Base-by-base conservation (phyloP, 805 yeast genomes). In the Barnettozyma populi region DNA sequence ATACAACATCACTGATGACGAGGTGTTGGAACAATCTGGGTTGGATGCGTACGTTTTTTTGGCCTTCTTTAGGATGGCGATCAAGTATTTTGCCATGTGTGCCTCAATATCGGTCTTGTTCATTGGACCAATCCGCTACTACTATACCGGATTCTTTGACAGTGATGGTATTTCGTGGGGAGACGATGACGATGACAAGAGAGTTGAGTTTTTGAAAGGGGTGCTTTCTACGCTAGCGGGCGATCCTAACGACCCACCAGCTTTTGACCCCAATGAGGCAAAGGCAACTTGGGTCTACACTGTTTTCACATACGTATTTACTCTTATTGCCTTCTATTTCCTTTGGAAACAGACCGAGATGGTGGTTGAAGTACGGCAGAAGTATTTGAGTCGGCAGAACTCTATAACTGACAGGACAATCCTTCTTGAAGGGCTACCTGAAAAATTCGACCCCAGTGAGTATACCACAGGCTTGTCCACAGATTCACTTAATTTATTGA, bases 361-460 rank as follows among this genome's bases (percentile, higher is more conserved):
- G 43, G 88, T 94, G 35, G 88, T 92, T 27, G 69, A 73, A 41
- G 83, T 86, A 56, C 76, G 99, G 50, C 99, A 92, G 65, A 68
- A 67, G 46, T 86, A 86, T 59, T 70, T 94, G 52, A 97, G 98
- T 0, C 78, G 77, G 52, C 98, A 90, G 61, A 84, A 85, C 61
- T 84, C 96, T 3, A 75, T 92, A 46, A 89, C 98, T 0, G 98
- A 92, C 70, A 75, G 96, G 60, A 94, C 98, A 1, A 83, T 94
- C 41, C 71, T 90, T 46, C 64, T 92, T 8, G 82, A 90, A 42
- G 98, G 98, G 0, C 84, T 92, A 7, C 98, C 98, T 1, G 82
- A 84, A 0, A 80, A 82, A 39, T 69, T 90, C 43, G 74, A 97
- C 37, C 63, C 61, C 5, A 47, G 48, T n/a, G 63, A 60, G 4